phyloP scores from a whole-genome alignment of 331 rosid genomes.

The Telfairia occidentalis region DNA sequence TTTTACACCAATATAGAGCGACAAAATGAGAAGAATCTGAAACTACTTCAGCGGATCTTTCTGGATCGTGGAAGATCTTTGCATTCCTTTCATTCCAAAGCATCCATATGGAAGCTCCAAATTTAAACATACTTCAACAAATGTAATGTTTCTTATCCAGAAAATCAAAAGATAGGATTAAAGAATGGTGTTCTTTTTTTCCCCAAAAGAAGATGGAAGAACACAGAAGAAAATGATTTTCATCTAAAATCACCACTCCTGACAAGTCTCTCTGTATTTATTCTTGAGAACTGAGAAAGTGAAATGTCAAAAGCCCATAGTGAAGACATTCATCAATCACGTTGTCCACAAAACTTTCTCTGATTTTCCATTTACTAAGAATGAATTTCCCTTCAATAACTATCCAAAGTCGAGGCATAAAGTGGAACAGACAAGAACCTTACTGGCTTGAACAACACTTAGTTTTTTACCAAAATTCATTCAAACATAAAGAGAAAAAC shows the following conservation, averaged over 20 bases:
- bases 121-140: neutral
- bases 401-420: neutral
- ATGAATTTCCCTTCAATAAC: neutral
- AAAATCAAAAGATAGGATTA: neutral
- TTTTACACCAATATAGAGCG: too few relatives aligned
- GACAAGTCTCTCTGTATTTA: neutral
- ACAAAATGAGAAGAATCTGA: too few relatives aligned
- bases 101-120: too few relatives aligned
- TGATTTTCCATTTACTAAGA: neutral
- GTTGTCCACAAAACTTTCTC: neutral
- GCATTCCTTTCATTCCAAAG: too few relatives aligned
- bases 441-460: neutral
- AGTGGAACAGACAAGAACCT: neutral
- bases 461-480: neutral
- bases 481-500: conserved; percentile 1
- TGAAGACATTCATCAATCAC: neutral
- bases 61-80: too few relatives aligned
- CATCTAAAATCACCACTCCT: neutral
- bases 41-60: too few relatives aligned
- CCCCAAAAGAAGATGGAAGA: neutral
- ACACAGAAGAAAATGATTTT: neutral
- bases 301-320: neutral
- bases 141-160: neutral
- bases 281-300: neutral
- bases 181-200: neutral